phyloP scores from a whole-genome alignment of 306 rosid genomes.

The Canavalia gladiata region DNA sequence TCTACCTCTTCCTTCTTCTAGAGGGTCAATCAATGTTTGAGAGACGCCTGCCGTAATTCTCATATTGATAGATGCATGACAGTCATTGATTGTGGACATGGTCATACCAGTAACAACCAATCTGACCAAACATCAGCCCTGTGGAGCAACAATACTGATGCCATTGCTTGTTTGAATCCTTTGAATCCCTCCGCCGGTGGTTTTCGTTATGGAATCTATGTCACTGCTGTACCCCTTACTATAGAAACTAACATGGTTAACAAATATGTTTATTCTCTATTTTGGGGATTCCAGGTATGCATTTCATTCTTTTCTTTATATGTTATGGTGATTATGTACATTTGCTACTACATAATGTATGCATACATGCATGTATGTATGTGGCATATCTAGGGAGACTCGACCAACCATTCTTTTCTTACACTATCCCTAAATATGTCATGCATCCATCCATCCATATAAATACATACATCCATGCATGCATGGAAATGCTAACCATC shows the following conservation, averaged over 20 bases:
- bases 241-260: not conserved
- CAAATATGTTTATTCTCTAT: constrained; percentile 39
- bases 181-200: constrained; percentile 40
- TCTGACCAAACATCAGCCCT: not conserved
- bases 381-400: not conserved
- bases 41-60: constrained; percentile 59
- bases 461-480: not conserved
- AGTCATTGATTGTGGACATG: constrained; percentile 78
- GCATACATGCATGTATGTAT: not conserved
- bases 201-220: constrained; percentile 45
- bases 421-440: not conserved
- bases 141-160: constrained; percentile 52
- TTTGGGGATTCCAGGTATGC: constrained; percentile 49
- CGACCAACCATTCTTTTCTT: not conserved
- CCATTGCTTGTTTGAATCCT: constrained; percentile 58
- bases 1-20: constrained; percentile 39
- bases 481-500: constrained; percentile 3
- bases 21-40: constrained; percentile 89
- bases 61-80: constrained; percentile 5
- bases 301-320: constrained; percentile 4
- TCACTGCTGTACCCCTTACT: constrained; percentile 39
- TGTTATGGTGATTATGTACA: constrained; percentile 1
- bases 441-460: not conserved
- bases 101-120: not conserved
- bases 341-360: not conserved